phyloP scores from a whole-genome alignment of 257 asterid genomes.

The Primulina tabacum region DNA sequence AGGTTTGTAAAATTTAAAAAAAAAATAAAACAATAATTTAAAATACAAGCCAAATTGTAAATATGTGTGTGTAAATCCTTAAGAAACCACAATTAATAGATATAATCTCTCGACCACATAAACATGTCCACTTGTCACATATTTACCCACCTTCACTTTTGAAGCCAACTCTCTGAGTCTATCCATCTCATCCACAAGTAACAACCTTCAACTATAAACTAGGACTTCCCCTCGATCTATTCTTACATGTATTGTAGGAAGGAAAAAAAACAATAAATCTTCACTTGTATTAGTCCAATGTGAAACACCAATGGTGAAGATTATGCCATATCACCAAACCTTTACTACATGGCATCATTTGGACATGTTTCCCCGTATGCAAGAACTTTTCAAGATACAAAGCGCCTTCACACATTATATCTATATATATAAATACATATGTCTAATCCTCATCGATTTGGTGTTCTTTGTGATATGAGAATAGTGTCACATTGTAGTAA shows the following conservation, averaged over 20 bases:
- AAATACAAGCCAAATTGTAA: neutral
- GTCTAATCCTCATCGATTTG: slow-evolving; percentile 19
- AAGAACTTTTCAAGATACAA: neutral
- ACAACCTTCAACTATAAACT: slow-evolving; percentile 50
- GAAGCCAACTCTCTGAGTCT: slow-evolving; percentile 25
- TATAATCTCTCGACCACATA: slow-evolving; percentile 38
- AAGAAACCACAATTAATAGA: slow-evolving; percentile 36
- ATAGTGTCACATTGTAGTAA: slow-evolving; percentile 1
- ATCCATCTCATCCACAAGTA: slow-evolving; percentile 51
- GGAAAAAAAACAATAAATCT: slow-evolving; percentile 23
- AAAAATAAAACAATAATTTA: no score
- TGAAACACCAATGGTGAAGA: neutral
- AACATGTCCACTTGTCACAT: slow-evolving; percentile 37
- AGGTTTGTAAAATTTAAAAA: neutral
- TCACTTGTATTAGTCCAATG: slow-evolving; percentile 17
- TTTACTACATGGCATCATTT: neutral
- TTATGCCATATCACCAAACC: neutral
- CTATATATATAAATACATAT: neutral
- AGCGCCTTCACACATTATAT: no score
- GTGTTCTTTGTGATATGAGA: neutral
- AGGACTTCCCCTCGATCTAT: slow-evolving; percentile 48
- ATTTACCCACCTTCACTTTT: slow-evolving; percentile 23
- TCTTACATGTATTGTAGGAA: slow-evolving; percentile 26
- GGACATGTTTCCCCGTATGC: neutral
- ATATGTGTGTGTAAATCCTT: neutral